Evolutionary conservation across 163 green algal genomes (phyloP), one percentile per base, ranked within the genome.

Genomic region (Trebouxiophyceae sp.): DNA sequence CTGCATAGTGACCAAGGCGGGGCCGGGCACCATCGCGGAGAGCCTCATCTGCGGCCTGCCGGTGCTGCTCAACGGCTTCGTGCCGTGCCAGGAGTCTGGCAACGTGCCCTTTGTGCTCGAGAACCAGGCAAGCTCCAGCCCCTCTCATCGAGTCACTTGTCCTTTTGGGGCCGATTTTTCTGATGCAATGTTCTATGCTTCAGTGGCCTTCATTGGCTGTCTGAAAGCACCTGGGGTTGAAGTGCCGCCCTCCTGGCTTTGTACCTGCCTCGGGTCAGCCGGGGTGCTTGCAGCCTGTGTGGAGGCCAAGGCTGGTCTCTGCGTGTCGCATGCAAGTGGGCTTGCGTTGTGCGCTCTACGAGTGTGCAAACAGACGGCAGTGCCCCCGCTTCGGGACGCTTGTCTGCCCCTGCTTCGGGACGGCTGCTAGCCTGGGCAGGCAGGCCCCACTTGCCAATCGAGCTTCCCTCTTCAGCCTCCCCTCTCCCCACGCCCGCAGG

Each of bases 21-120:
- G 93, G 2, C 93, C 93, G 0, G 93, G 93, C 47, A 99, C 93
- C 56, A 98, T 99, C 62, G 93, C 89, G 6, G 93, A 99, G 77
- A 87, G 91, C 27, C 84, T 98, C 64, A 97, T 97, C 63, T 89
- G 79, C 47, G 92, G 93, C 3, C 83, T 97, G 54, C 93, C 93
- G 39, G 91, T 98, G 70, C 79, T 99, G 45, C 82, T 99, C 34
- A 98, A 98, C 67, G 89, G 83, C 62, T 96, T 92, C 75, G 81
- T 97, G 31, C 89, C 92, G 24, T 95, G 92, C 70, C 91, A 97
- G 60, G 60, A 66, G 45, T 24, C 28, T 39, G 93, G 91, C 63
- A 98, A 98, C 80, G 92, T 99, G 57, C 84, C 90, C 0, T 98
- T 91, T 72, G 93, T 99, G 24, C 60, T 93, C 5, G 84, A 98